Conservation (phyloP, 164 flowering plant genomes). For the Echeveria elegans region DNA sequence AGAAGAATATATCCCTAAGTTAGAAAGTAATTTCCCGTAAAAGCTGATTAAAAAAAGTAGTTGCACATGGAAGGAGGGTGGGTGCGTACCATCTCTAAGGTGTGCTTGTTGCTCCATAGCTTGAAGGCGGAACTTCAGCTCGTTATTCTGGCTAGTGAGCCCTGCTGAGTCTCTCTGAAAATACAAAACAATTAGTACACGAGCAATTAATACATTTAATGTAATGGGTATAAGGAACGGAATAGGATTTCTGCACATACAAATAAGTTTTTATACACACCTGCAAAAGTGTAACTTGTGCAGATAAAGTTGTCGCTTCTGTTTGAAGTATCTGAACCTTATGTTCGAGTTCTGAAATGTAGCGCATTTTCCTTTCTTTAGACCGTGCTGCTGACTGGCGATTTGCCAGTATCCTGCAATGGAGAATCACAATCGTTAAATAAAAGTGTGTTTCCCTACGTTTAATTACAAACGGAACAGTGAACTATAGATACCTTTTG, state of each 20-base stretch:
- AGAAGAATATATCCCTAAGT: not conserved
- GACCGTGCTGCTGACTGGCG: constrained; percentile 19
- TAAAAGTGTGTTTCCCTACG: not conserved
- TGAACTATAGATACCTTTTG: not conserved
- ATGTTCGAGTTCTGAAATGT: constrained; percentile 15
- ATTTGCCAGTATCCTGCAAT: constrained; percentile 17
- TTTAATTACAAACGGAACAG: not conserved
- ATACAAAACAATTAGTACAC: too few species aligned
- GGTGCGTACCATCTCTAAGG: constrained; percentile 4
- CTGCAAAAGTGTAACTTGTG: constrained; percentile 11
- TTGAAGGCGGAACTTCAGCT: constrained; percentile 5
- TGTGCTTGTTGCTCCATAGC: constrained; percentile 10
- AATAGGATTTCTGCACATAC: not conserved
- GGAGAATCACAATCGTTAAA: not conserved
- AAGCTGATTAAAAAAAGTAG: not conserved
- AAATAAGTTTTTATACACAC: not conserved
- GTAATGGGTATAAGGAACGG: not conserved
- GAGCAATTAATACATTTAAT: not conserved
- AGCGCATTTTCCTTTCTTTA: constrained; percentile 17
- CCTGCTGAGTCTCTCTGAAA: constrained; percentile 8
- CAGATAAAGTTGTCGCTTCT: constrained; percentile 11
- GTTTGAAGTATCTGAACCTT: constrained; percentile 17
- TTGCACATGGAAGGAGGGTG: not conserved
- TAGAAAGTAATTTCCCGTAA: not conserved
- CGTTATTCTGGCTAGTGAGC: constrained; percentile 5